phyloP scores from a whole-genome alignment of 108 stramenopile species.

The Aurantiochytrium sp. region DNA sequence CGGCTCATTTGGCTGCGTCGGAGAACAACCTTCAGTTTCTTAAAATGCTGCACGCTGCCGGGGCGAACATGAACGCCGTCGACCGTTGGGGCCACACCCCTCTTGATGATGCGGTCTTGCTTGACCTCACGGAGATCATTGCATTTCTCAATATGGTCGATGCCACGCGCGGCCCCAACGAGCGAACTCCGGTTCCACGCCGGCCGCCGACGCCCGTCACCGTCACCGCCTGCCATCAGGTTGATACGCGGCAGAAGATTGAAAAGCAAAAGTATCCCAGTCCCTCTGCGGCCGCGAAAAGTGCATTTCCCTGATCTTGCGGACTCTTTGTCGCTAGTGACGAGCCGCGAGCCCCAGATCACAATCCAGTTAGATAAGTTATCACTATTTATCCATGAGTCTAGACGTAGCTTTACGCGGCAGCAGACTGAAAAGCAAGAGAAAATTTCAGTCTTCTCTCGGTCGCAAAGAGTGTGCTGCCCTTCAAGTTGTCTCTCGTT shows the following conservation, averaged over 20 bases:
- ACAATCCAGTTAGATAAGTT: too few species aligned
- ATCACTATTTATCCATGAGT: too few species aligned
- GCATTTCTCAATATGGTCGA: background rate
- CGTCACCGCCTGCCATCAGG: background rate
- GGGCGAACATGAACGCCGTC: background rate
- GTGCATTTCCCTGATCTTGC: too few species aligned
- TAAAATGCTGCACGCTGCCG: background rate
- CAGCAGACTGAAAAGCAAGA: too few species aligned
- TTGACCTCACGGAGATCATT: background rate
- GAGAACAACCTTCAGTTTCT: background rate
- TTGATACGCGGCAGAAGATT: background rate
- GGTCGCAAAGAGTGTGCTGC: too few species aligned
- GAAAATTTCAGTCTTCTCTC: too few species aligned
- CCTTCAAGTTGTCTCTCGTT: too few species aligned
- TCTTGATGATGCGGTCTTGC: background rate
- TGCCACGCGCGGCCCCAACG: background rate
- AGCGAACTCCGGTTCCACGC: background rate
- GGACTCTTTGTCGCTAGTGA: too few species aligned
- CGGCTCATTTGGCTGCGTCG: background rate
- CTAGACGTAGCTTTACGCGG: too few species aligned
- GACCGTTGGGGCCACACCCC: constrained; percentile 7
- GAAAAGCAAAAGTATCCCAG: background rate
- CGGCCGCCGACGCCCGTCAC: background rate
- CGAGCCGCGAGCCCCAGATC: too few species aligned
- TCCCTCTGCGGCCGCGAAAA: too few species aligned